Evolutionary conservation across 2,329 filamentous ascomycete genomes (phyloP).

Genomic region (Sporothrix brasiliensis): DNA sequence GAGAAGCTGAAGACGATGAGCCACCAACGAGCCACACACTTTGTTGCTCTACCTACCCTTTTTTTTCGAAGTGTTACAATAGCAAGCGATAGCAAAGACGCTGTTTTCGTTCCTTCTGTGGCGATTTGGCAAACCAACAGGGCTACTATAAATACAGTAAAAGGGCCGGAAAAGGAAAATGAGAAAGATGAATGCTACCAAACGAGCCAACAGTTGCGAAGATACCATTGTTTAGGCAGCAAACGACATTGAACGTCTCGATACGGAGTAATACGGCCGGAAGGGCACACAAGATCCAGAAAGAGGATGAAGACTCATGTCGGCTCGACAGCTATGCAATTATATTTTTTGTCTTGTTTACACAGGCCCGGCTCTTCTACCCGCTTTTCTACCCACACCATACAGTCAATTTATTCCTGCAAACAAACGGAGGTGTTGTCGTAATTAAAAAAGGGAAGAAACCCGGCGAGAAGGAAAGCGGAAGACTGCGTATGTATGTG

Average conservation of each 20-base stretch:
- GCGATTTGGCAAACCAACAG: neutral
- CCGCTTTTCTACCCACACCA: too few species aligned
- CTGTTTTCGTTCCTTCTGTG: constrained; percentile 16
- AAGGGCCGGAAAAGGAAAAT: neutral
- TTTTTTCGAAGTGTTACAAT: neutral
- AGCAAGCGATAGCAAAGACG: neutral
- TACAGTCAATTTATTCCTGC: neutral
- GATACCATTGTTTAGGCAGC: constrained; percentile 7
- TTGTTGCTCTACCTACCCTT: neutral
- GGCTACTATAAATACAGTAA: neutral
- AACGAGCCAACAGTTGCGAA: neutral
- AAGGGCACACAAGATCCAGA: neutral
- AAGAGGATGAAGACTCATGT: neutral
- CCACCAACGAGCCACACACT: neutral
- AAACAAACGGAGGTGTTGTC: constrained; percentile 5
- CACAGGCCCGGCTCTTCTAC: neutral
- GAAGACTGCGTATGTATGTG: neutral
- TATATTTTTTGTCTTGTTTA: neutral
- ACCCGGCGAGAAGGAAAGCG: neutral
- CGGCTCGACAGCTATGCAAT: neutral
- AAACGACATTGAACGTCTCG: constrained; percentile 1
- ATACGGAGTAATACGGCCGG: neutral
- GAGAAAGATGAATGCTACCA: neutral
- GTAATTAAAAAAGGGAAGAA: constrained; percentile 6
- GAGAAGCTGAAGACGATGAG: neutral